Evolutionary conservation across 2,329 filamentous ascomycete species (phyloP), one percentile per base, ranked within the genome.

Genomic region (Colletotrichum cordylinicola): DNA sequence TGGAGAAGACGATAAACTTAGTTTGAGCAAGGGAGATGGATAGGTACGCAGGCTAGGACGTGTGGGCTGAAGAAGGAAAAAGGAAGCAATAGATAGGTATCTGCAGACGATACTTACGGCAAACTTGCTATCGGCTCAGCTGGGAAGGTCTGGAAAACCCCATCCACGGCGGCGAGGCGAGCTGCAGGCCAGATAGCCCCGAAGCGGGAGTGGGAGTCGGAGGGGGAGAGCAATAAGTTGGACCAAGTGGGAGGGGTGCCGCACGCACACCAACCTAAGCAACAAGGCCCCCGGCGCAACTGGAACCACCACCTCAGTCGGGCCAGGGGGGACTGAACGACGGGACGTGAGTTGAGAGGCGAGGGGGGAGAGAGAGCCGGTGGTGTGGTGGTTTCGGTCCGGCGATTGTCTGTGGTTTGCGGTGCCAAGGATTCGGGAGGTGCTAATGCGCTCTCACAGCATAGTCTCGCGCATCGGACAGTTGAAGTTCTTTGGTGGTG

Each of bases 201-300:
- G n/a, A 72, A 67, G 71, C 12, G 55, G 55, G 67, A 67, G 58
- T 65, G 58, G 70, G 65, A 76, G 58, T 33, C 24, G 62, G 62
- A 69, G 70, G 29, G 65, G 65, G 48, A 67, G 43, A 15, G 58
- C 43, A 52, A 48, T 21, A 48, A 48, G 43, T 12, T 48, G 62
- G 68, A 52, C 48, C 18, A 55, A 37, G 31, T n/a, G 62, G 21
- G 37, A 58, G 43, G 56, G 33, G 58, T 39, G 66, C 29, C 27
- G 29, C 18, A 29, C 24, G n/a, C 55, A 29, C 31, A 35, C 58
- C 58, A 48, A 33, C 15, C 56, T 27, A 60, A 60, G 29, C 31
- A 68, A 48, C 73, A 76, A 76, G 74, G 70, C 67, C 74, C 73
- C 74, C 64, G 70, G 70, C 64, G 70, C 70, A 68, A 73, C 31